These are phyloP conservation scores for Colletotrichum endophyticum DNA, from an alignment of 2,329 filamentous ascomycete genomes.

Conservation along the genomic window DNA sequence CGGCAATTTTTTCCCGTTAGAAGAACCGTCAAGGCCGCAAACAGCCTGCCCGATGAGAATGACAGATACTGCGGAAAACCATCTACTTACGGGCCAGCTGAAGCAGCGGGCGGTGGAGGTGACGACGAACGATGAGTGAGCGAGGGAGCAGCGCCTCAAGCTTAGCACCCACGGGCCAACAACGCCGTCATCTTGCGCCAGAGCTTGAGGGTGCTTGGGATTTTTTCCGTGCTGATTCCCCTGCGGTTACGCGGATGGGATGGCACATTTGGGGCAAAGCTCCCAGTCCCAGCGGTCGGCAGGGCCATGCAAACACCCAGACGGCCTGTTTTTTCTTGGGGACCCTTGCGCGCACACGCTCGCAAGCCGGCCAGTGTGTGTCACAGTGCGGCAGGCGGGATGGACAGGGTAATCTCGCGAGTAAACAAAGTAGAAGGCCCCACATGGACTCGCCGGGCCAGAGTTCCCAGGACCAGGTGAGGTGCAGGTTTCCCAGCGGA, in stretches of 20 bases:
- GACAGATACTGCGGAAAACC: background rate
- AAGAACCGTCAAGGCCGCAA: background rate
- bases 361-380: background rate
- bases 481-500: slow-evolving; percentile 13
- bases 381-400: slow-evolving; percentile 1
- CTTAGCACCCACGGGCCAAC: background rate
- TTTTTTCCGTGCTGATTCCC: background rate
- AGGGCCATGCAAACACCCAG: slow-evolving; percentile 3
- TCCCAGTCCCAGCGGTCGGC: background rate
- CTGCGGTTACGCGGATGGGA: slow-evolving; percentile 7
- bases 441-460: slow-evolving; percentile 18
- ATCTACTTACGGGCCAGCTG: background rate
- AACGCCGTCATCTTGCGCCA: background rate
- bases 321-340: background rate
- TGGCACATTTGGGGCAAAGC: slow-evolving; percentile 15
- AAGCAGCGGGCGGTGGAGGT: background rate
- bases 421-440: slow-evolving; percentile 17
- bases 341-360: background rate
- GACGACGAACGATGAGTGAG: background rate
- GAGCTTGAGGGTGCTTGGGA: background rate
- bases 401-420: slow-evolving; percentile 10
- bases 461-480: slow-evolving; percentile 16
- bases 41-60: background rate
- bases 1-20: background rate
- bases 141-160: background rate